Base-by-base conservation (phyloP, 2,329 filamentous ascomycete genomes). In the Ophiocordyceps camponoti-saundersi region DNA sequence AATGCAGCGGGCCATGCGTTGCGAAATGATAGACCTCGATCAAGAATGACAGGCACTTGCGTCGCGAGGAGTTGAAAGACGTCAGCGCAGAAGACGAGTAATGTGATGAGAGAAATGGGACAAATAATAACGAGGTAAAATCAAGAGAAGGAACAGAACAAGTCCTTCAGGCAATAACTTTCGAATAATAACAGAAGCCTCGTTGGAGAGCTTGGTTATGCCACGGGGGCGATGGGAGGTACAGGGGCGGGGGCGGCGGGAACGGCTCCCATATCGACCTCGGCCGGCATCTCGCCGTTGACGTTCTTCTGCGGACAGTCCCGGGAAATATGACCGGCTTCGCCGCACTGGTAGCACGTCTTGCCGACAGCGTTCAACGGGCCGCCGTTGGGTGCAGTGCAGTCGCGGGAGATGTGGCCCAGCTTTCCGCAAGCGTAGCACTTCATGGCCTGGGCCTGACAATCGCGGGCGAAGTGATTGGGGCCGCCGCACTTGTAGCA, bases 361-460 rank as follows among this genome's bases (percentile, higher is more conserved):
- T 96, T 98, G 61, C 90, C 90, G 52, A 86, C 87, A 53, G 87
- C 93, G 77, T 92, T 95, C 55, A 96, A 75, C 44, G 90, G 88
- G 22, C 92, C 92, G 48, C 92, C 92, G 65, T 96, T 96, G 53
- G 92, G 90, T 51, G 90, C 87, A 44, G 89, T 95, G 75, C 92
- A 98, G 68, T 98, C 92, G 58, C 75, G 72, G 12, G 85, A 93
- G 65, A 95, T 95, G 70, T 95, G 88, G 46, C 87, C 87, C 56
- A 94, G 79, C 72, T 95, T 95, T 63, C 89, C 89, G 63, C 89
- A 95, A 55, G 89, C 89, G 61, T 95, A 95, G 75, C 89, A 95
- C 72, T 95, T 95, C 87, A 95, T 94, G 52, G 88, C 86, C 68
- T 95, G 88, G 56, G 92, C 89, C 73, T 96, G 92, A 75, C 92